Conservation (phyloP, 2,329 filamentous ascomycete species). For the Mycosphaerella arachidis region DNA sequence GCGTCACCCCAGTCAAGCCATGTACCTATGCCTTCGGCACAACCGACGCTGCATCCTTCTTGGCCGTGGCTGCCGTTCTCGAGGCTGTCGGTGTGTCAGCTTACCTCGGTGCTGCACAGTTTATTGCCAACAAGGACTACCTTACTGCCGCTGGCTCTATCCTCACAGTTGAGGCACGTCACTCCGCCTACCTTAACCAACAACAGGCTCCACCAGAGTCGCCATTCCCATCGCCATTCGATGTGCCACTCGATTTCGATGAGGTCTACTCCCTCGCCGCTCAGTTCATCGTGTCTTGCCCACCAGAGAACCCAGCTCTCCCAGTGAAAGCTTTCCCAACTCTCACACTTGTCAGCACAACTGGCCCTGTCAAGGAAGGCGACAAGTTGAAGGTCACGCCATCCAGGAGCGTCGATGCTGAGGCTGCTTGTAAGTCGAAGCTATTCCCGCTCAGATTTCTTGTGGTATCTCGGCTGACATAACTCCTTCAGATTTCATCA, state of each 20-base stretch:
- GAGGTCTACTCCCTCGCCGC: conserved; percentile 61
- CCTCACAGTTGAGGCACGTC: conserved; percentile 59
- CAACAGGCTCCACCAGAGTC: not conserved
- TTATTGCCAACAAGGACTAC: conserved; percentile 55
- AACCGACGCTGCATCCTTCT: conserved; percentile 46
- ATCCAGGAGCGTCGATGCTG: conserved; percentile 15
- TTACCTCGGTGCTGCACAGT: conserved; percentile 58
- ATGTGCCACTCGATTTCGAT: conserved; percentile 55
- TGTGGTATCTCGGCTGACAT: not conserved
- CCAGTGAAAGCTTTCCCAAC: conserved; percentile 50
- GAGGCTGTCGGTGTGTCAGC: conserved; percentile 56
- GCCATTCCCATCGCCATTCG: conserved; percentile 58
- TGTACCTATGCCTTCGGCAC: conserved; percentile 47
- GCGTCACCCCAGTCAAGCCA: conserved; percentile 49
- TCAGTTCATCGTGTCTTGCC: conserved; percentile 57
- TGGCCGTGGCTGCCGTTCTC: conserved; percentile 49
- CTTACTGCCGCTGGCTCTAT: conserved; percentile 58
- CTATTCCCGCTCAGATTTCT: not conserved
- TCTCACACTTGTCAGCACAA: conserved; percentile 13
- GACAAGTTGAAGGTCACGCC: conserved; percentile 20
- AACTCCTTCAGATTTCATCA: conserved; percentile 20
- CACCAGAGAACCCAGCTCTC: conserved; percentile 50
- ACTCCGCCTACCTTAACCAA: conserved; percentile 49
- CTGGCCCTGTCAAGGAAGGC: conserved; percentile 19
- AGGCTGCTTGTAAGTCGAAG: conserved; percentile 8